These are phyloP conservation scores for Rutidosis leptorrhynchoides DNA, from an alignment of 129 eudicot genomes.

Conservation along the genomic window DNA sequence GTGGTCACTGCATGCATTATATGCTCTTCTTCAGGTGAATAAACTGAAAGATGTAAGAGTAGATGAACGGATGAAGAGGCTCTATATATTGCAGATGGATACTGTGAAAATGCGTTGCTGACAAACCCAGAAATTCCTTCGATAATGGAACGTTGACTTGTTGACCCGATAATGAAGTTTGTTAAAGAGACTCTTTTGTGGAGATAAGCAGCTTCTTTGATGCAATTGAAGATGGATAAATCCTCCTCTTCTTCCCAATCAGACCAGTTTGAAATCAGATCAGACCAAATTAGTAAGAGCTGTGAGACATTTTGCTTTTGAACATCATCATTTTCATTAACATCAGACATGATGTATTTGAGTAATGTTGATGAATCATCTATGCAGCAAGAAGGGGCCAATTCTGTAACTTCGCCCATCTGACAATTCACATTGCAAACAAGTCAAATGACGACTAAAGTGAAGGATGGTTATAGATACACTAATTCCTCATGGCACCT, in stretches of 20 bases:
- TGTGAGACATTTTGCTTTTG: constrained; percentile 44
- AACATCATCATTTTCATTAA: constrained; percentile 31
- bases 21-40: constrained; percentile 43
- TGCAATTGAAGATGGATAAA: constrained; percentile 56
- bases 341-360: constrained; percentile 47
- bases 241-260: constrained; percentile 77
- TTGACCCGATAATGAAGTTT: constrained; percentile 39
- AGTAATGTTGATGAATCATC: constrained; percentile 71
- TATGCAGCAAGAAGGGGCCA: constrained; percentile 43
- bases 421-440: constrained; percentile 28
- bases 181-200: constrained; percentile 35
- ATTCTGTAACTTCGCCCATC: constrained; percentile 37
- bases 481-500: background rate
- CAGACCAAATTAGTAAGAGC: constrained; percentile 57
- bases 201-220: constrained; percentile 51
- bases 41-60: constrained; percentile 43
- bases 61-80: constrained; percentile 59
- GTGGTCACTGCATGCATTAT: constrained; percentile 44
- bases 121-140: constrained; percentile 55
- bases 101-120: constrained; percentile 54
- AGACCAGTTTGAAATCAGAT: constrained; percentile 51
- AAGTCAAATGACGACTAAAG: constrained; percentile 17
- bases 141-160: constrained; percentile 42
- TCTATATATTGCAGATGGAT: constrained; percentile 57
- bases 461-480: background rate